phyloP scores from a whole-genome alignment of 352 stramenopile species.

The Blastocystis sp. region DNA sequence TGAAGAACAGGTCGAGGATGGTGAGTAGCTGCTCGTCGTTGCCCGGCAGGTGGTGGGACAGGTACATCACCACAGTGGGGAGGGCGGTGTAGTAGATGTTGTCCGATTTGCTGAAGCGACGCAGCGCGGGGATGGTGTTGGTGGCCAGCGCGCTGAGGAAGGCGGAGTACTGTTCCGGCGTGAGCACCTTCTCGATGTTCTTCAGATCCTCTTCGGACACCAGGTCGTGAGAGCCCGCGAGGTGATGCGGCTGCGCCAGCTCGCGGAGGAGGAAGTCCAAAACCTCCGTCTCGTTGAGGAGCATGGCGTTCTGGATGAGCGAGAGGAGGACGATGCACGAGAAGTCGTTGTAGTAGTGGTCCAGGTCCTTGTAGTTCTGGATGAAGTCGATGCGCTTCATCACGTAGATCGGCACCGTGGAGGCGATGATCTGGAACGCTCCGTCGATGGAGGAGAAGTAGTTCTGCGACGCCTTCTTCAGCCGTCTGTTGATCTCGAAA shows the following conservation, averaged over 20 bases:
- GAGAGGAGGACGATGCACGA: not conserved
- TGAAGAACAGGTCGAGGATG: not conserved
- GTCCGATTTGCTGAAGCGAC: not conserved
- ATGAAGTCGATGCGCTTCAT: not conserved
- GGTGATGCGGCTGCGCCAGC: not conserved
- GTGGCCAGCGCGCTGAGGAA: conserved; percentile 3
- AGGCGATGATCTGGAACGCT: not conserved
- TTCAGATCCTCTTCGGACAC: not conserved
- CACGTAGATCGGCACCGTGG: not conserved
- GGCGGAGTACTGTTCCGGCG: conserved; percentile 2
- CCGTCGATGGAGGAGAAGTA: not conserved
- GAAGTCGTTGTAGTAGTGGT: not conserved
- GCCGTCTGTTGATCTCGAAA: too few relatives aligned
- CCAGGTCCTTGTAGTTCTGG: not conserved
- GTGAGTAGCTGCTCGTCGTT: not conserved
- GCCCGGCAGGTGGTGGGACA: not conserved
- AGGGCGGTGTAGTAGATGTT: not conserved
- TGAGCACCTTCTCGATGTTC: conserved; percentile 1
- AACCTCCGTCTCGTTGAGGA: not conserved
- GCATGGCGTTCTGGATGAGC: not conserved
- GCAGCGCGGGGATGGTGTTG: not conserved
- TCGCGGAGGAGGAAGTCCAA: not conserved
- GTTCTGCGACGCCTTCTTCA: too few relatives aligned
- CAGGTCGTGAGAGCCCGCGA: not conserved
- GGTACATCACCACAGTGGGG: not conserved